Evolutionary conservation across 495 filamentous ascomycete genomes (phyloP), one percentile per base, ranked within the genome.

Genomic region (Xylaria palmicola): DNA sequence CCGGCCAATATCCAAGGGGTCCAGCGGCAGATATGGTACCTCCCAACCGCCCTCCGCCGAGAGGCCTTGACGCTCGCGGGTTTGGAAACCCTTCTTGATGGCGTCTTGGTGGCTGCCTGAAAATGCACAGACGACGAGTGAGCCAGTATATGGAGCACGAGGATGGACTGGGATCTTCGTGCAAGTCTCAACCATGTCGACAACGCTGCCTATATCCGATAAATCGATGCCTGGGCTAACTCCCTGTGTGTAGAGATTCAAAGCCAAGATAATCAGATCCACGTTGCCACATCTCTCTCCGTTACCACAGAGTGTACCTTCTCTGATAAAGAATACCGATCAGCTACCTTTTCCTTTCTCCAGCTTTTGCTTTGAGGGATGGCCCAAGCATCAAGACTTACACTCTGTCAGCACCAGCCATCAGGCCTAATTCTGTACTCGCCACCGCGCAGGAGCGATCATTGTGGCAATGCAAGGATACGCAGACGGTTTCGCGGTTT

Each of bases 1-100:
- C 8, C 94, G 86, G 22, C 94, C 94, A 56, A 98, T 97, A 75
- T 98, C 94, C 64, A 89, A 81, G 1, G 94, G 94, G 68, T 98
- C 94, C 52, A 98, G 82, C 13, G 94, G 93, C 29, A 98, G 88
- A 72, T 98, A 98, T 1, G 94, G 94, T 47, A 98, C 81, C 15
- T 83, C 75, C 84, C 84, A 87, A 47, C 81, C 70, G 58, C 85
- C 82, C 20, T 93, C 84, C 52, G 85, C 77, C 6, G 75, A 76
- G 45, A 81, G 80, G 32, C 80, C 82, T 0, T 77, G 1, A 4
- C 9, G 26, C 9, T 57, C 1, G 6, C 53, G 53, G 53, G 12
- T 17, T 9, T 41, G 37, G 6, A 43, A n/a, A 0, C 62, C 62
- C 41, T 65, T 65, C 10, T 17, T 34, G 17, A 65, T 65, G 1